These are phyloP conservation scores for Hyphopichia wangnamkhiaoensis DNA, from an alignment of 1,139 yeast species.

Conservation along the genomic window DNA sequence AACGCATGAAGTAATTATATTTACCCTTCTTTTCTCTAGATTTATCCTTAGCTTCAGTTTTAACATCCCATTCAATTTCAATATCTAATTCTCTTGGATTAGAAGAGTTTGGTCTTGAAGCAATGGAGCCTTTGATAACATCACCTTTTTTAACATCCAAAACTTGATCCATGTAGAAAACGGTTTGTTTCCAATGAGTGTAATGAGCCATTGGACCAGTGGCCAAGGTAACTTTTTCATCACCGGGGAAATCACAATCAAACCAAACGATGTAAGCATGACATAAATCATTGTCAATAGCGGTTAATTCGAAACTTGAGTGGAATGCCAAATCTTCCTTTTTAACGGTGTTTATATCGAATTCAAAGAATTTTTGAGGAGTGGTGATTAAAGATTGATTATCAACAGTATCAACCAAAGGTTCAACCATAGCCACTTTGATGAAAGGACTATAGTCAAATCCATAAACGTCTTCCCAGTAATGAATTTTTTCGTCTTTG, in stretches of 20 bases:
- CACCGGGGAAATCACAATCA: conserved; percentile 80
- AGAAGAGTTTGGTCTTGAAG: conserved; percentile 70
- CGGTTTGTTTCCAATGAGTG: conserved; percentile 98
- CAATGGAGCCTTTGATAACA: conserved; percentile 64
- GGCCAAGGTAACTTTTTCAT: conserved; percentile 62
- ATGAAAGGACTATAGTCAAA: conserved; percentile 82
- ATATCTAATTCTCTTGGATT: conserved; percentile 89
- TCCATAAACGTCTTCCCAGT: conserved; percentile 97
- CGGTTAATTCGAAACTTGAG: conserved; percentile 64
- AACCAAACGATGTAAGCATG: conserved; percentile 96
- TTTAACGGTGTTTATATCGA: conserved; percentile 87
- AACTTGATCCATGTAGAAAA: conserved; percentile 85
- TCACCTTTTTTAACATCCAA: conserved; percentile 80
- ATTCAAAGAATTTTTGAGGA: conserved; percentile 68
- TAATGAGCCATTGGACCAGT: conserved; percentile 83
- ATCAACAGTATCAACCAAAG: conserved; percentile 91
- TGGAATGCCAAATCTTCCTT: conserved; percentile 80
- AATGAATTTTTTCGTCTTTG: conserved; percentile 88
- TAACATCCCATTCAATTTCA: conserved; percentile 59
- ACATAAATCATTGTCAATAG: conserved; percentile 75
- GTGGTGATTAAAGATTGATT: conserved; percentile 74
- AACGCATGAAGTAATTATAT: conserved; percentile 68
- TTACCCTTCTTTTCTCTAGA: conserved; percentile 58
- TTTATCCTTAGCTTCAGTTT: conserved; percentile 53
- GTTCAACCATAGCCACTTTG: conserved; percentile 84